Conservation (phyloP, 768 basidiomycete genomes). For the Phanerodontia chrysosporium region DNA sequence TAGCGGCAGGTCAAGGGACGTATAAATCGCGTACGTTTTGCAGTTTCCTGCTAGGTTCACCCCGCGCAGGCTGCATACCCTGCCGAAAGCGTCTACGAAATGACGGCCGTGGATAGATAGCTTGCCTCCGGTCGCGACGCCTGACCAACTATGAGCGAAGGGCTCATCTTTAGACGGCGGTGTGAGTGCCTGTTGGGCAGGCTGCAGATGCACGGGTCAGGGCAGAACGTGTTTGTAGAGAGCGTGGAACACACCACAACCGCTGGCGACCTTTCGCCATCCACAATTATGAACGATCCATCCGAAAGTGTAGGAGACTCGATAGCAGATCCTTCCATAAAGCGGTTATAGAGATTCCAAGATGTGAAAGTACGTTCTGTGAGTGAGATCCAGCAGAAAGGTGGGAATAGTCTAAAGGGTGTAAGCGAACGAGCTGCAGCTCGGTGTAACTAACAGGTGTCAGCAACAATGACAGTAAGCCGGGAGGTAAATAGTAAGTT, state of each 20-base stretch:
- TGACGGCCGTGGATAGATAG: slow-evolving; percentile 68
- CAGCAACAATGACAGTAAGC: too few species aligned
- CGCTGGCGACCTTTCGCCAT: neutral
- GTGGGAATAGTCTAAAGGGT: neutral
- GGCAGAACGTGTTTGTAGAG: neutral
- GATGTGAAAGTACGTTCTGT: neutral
- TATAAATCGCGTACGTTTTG: slow-evolving; percentile 83
- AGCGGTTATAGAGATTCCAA: neutral
- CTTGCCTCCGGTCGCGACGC: slow-evolving; percentile 46
- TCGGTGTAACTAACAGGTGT: too few species aligned
- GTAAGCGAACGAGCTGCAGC: neutral
- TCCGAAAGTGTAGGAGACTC: neutral
- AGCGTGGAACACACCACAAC: neutral
- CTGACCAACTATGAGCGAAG: slow-evolving; percentile 76
- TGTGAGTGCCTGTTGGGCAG: neutral
- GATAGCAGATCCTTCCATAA: neutral
- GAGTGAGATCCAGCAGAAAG: neutral
- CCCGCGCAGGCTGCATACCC: slow-evolving; percentile 78
- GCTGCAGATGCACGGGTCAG: neutral
- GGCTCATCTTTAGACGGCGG: slow-evolving; percentile 17
- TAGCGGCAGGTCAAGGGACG: too few species aligned
- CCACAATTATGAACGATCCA: neutral
- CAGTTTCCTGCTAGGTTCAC: slow-evolving; percentile 81
- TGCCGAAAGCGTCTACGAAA: slow-evolving; percentile 75
- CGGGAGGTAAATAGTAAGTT: too few species aligned